Percentiles rank a stretch among this genome's conserved stretches.
Conservation (phyloP, 768 basidiomycete species). For the Tylopilus balloui region DNA sequence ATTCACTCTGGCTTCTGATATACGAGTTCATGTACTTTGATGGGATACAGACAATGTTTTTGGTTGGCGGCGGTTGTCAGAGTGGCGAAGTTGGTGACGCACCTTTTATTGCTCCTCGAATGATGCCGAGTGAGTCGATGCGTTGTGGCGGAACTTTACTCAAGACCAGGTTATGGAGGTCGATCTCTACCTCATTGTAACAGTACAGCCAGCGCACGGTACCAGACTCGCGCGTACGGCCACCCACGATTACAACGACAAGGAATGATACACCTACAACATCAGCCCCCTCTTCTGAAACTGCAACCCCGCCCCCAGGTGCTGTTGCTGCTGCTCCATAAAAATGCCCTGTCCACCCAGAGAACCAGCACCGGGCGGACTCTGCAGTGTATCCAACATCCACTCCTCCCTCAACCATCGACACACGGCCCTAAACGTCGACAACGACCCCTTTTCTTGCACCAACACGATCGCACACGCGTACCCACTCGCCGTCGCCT, state of each 20-base stretch:
- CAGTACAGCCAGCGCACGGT: background rate
- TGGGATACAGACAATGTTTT: too few relatives aligned
- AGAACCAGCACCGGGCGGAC: constrained; percentile 19
- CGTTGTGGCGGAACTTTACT: too few relatives aligned
- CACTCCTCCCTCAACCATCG: constrained; percentile 69
- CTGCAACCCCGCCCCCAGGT: too few relatives aligned
- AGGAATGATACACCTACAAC: too few relatives aligned
- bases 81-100: too few relatives aligned
- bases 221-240: constrained; percentile 5
- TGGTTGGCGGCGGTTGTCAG: too few relatives aligned
- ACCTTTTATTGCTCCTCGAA: too few relatives aligned
- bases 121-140: too few relatives aligned
- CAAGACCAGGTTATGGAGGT: too few relatives aligned
- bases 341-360: constrained; percentile 34
- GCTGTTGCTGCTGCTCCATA: constrained; percentile 35
- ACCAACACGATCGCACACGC: constrained; percentile 70
- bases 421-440: constrained; percentile 78
- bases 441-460: constrained; percentile 87
- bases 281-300: constrained; percentile 29
- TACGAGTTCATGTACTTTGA: too few relatives aligned
- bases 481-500: constrained; percentile 30
- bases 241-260: background rate
- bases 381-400: constrained; percentile 38
- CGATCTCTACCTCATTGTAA: too few relatives aligned
- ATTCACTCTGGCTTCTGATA: too few relatives aligned